Percentiles rank a stretch among this genome's conserved stretches.
These are phyloP conservation scores for Penicillium simplicissimum DNA, from an alignment of 495 filamentous ascomycete genomes.

Conservation along the genomic window DNA sequence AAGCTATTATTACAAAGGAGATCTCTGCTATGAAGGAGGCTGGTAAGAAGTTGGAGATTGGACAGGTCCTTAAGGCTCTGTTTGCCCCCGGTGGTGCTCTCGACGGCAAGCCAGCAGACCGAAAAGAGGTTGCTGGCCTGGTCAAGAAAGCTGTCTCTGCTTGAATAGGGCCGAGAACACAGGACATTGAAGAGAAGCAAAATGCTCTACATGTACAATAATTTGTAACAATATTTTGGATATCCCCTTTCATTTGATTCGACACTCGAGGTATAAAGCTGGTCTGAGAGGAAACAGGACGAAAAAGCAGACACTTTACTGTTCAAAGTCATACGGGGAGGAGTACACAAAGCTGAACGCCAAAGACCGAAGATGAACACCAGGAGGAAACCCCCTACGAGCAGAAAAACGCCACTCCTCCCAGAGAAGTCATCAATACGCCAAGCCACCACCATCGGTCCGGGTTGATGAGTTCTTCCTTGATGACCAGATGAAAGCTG, in stretches of 20 bases:
- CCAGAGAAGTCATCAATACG: conserved; percentile 63
- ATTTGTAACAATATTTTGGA: conserved; percentile 22
- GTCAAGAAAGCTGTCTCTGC: conserved; percentile 43
- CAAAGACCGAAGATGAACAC: neutral
- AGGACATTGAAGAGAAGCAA: neutral
- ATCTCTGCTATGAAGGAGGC: conserved; percentile 45
- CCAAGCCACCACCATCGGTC: conserved; percentile 72
- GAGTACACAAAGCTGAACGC: neutral
- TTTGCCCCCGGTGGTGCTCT: conserved; percentile 49
- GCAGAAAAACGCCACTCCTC: conserved; percentile 43
- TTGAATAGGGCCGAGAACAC: neutral
- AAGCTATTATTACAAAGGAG: conserved; percentile 42
- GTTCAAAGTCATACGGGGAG: neutral
- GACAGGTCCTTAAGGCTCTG: conserved; percentile 49
- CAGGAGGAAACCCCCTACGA: conserved; percentile 21
- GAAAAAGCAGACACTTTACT: neutral
- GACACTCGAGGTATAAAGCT: neutral
- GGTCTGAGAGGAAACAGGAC: neutral
- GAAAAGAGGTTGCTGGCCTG: conserved; percentile 47
- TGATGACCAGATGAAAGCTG: conserved; percentile 34
- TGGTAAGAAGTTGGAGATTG: conserved; percentile 45
- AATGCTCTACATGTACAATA: conserved; percentile 23
- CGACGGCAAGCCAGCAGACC: conserved; percentile 55
- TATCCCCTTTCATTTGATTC: neutral
- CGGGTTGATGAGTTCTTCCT: conserved; percentile 52